Percentiles rank a stretch among this genome's conserved stretches.
Evolutionary conservation across 179 eudicot species (phyloP).

Genomic region (Vitellaria paradoxa): DNA sequence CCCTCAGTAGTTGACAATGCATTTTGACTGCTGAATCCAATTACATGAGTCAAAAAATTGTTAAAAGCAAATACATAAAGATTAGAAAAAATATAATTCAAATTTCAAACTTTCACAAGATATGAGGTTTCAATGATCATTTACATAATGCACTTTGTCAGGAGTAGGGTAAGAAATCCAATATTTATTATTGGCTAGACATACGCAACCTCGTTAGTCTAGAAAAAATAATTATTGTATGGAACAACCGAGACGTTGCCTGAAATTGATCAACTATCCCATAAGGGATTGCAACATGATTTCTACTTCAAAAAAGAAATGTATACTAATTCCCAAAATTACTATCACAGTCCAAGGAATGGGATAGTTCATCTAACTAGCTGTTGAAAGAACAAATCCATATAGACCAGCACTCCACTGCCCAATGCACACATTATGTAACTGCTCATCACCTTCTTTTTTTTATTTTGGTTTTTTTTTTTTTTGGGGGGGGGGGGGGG

Average conservation of each 20-base stretch:
- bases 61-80: neutral
- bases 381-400: neutral
- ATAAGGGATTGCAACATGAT: neutral
- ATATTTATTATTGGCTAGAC: neutral
- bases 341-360: no score
- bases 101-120: neutral
- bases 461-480: no score
- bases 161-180: neutral
- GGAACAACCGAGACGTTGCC: neutral
- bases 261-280: neutral
- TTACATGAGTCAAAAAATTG: neutral
- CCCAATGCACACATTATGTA: neutral
- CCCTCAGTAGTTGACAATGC: constrained; percentile 40
- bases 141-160: neutral
- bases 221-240: constrained; percentile 3
- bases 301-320: neutral
- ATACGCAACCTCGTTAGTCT: neutral
- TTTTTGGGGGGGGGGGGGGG: no score
- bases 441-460: neutral
- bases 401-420: neutral
- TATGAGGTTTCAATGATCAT: neutral
- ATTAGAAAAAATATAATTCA: neutral
- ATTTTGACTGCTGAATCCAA: constrained; percentile 45
- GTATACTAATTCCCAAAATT: neutral
- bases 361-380: neutral